Evolutionary conservation across 768 basidiomycete genomes (phyloP).

Genomic region (Leccinum imitatum): DNA sequence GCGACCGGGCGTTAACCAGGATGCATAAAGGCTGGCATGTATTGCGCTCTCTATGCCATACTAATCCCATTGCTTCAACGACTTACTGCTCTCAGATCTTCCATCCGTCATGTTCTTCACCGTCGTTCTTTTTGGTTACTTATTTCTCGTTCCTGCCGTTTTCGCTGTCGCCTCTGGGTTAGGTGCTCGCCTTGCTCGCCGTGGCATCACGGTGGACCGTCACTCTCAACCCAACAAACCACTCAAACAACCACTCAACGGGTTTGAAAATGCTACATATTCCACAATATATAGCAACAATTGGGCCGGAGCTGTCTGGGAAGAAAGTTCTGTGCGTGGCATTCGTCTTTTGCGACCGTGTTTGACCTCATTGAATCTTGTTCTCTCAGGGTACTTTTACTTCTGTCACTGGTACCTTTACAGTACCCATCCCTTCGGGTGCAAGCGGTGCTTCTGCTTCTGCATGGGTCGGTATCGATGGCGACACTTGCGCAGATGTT

Average conservation of each 20-base stretch:
- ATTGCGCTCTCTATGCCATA: neutral
- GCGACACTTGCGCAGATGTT: neutral
- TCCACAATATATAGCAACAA: neutral
- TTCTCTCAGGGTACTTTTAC: conserved; percentile 8
- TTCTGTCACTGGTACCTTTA: conserved; percentile 11
- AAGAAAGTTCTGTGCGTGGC: neutral
- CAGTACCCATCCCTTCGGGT: conserved; percentile 6
- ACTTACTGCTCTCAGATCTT: neutral
- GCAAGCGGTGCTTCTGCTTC: neutral
- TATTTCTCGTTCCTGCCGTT: neutral
- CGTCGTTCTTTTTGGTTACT: neutral
- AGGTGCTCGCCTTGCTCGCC: neutral
- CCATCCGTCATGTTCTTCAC: conserved; percentile 1
- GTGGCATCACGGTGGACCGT: neutral
- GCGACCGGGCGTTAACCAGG: neutral
- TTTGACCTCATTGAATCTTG: neutral
- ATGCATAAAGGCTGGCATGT: neutral
- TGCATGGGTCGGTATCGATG: conserved; percentile 17
- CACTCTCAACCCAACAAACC: neutral
- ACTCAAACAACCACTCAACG: neutral
- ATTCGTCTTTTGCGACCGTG: neutral
- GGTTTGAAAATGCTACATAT: neutral
- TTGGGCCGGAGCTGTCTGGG: conserved; percentile 15
- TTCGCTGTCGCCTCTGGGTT: neutral
- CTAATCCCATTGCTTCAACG: neutral